Conservation (phyloP, 2,329 filamentous ascomycete genomes). For the Pestalotiopsis fici region DNA sequence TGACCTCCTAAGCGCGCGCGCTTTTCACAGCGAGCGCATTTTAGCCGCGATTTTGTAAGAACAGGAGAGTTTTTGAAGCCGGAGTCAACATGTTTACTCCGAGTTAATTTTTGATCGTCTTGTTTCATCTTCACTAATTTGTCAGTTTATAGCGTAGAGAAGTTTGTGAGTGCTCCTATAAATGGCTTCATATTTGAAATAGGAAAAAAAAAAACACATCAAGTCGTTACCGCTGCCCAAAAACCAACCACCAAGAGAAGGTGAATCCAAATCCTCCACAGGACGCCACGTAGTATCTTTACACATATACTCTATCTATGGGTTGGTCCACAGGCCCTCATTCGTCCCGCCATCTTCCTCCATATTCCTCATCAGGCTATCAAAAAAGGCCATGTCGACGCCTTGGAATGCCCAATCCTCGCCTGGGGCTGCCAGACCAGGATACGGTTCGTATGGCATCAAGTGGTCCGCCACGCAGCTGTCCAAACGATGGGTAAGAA, state of each 20-base stretch:
- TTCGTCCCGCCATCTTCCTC: background rate
- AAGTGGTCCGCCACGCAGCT: background rate
- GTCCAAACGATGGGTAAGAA: background rate
- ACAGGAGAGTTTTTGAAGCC: background rate
- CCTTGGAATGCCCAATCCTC: conserved; percentile 28
- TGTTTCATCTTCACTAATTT: too few relatives aligned
- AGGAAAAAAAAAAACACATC: background rate
- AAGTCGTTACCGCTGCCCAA: background rate
- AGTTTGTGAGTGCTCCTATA: too few relatives aligned
- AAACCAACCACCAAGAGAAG: background rate
- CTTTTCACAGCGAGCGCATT: background rate
- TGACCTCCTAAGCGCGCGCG: background rate
- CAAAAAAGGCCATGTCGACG: conserved; percentile 31
- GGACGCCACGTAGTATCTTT: background rate
- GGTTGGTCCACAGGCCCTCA: background rate
- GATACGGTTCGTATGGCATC: background rate
- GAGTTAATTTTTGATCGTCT: too few relatives aligned
- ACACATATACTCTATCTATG: background rate
- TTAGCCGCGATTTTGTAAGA: background rate
- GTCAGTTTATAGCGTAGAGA: too few relatives aligned
- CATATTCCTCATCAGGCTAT: conserved; percentile 15
- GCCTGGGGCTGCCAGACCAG: conserved; percentile 11
- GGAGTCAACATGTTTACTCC: too few relatives aligned
- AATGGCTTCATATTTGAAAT: too few relatives aligned
- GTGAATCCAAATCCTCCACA: background rate